Conservation (phyloP, 2,329 filamentous ascomycete species). For the Sclerotinia spermophila region DNA sequence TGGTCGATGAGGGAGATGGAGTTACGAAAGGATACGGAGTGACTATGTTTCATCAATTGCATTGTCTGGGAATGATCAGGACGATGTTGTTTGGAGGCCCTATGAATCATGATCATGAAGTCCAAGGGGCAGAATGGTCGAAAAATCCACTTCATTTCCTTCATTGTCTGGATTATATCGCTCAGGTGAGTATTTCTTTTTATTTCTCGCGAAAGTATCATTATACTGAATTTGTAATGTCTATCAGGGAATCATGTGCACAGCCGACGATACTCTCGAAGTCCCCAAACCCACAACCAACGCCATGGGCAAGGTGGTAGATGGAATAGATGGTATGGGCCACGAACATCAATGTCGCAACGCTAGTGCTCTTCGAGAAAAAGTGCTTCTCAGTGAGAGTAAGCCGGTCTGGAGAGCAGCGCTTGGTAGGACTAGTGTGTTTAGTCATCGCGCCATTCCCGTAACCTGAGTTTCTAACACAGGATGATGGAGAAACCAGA, state of each 20-base stretch:
- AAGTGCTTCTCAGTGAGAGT: background rate
- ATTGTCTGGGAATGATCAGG: background rate
- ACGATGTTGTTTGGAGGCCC: background rate
- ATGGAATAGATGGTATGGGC: background rate
- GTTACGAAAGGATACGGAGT: background rate
- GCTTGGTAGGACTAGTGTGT: background rate
- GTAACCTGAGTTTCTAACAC: background rate
- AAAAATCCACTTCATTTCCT: background rate
- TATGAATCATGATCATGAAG: conserved; percentile 1
- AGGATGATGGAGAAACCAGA: background rate
- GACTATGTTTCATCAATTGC: conserved; percentile 1
- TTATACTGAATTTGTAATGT: background rate
- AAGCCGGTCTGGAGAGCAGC: background rate
- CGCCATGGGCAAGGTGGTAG: background rate
- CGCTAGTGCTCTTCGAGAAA: background rate
- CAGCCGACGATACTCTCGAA: background rate
- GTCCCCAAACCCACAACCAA: background rate
- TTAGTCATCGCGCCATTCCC: background rate
- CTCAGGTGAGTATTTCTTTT: background rate
- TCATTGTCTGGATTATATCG: background rate
- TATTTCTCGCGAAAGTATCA: background rate
- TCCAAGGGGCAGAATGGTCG: background rate
- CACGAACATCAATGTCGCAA: background rate
- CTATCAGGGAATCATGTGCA: background rate
- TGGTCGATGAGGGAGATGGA: background rate